Evolutionary conservation across 208 protist species (phyloP), one percentile per base, ranked within the genome.

Genomic region (Wallacemonas sp.): DNA sequence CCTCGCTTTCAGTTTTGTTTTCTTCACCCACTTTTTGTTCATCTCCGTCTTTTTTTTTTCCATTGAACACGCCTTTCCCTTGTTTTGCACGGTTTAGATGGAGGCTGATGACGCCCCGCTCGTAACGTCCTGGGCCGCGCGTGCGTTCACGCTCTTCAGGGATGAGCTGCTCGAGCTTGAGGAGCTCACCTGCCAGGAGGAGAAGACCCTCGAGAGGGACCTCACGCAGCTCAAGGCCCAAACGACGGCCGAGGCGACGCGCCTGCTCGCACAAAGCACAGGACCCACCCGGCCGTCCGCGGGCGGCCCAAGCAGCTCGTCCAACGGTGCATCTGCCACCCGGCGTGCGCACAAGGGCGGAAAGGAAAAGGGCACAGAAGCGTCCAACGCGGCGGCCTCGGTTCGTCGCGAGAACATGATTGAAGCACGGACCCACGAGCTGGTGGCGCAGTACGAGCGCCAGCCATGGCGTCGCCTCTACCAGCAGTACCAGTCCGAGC

Each of bases 131-230:
- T 93, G 87, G 87, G 68, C 70, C 30, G 30, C 70, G 12, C 65
- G 64, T 30, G 84, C 78, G 1, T 69, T 80, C 16, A 55, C 80
- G 11, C 73, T 85, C 26, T 93, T 93, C 39, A 64, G 46, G 5
- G 76, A 73, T 21, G 87, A 93, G 55, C 68, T 93, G 12, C 65
- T 70, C 12, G 81, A 90, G 56, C 48, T 93, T 21, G 73, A 83
- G 47, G 41, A 72, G 47, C 67, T 93, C 19, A 69, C 80, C 38
- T 43, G 73, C 62, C 41, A 48, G 44, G 79, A 90, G 21, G 73
- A 79, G 19, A 65, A 68, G 24, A 43, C 44, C 26, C 65, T 61
- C 23, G 39, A 61, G 30, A 41, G 63, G 29, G 67, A 68, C 24
- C 61, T 82, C 38, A 73, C 75, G 2, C 68, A 75, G 43, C 26